phyloP scores from a whole-genome alignment of 192 early-diverging fungal genomes.

The Obelidium mucronatum region DNA sequence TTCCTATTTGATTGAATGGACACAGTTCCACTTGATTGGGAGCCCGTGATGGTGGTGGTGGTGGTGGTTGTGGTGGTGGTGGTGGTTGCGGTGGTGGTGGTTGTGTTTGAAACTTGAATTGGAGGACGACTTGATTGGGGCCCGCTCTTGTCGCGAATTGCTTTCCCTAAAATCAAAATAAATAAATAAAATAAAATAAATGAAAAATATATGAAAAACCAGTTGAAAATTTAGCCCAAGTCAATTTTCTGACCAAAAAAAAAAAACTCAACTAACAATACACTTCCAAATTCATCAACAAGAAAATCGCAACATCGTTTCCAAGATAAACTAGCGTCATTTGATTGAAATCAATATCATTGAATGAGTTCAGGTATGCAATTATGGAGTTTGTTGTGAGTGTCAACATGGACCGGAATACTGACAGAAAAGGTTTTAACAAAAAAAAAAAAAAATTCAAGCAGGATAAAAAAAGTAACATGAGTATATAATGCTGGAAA shows the following conservation, averaged over 20 bases:
- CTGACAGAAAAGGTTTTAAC: not conserved
- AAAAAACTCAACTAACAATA: not conserved
- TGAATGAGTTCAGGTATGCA: not conserved
- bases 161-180: not conserved
- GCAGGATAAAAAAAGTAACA: too few relatives aligned
- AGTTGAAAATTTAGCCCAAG: not conserved
- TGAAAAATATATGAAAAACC: not conserved
- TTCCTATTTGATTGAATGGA: too few relatives aligned
- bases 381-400: not conserved
- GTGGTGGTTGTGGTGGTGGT: too few relatives aligned
- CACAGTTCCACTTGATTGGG: too few relatives aligned
- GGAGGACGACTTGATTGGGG: not conserved
- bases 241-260: not conserved
- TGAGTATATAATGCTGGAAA: not conserved
- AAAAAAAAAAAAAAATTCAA: not conserved
- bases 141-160: not conserved
- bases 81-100: too few relatives aligned
- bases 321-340: not conserved
- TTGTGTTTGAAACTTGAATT: not conserved
- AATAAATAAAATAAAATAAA: not conserved
- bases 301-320: not conserved
- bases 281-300: not conserved
- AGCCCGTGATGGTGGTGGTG: too few relatives aligned
- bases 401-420: not conserved
- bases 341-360: not conserved